Conservation (phyloP, 2,329 filamentous ascomycete species). For the Huntiella decipiens region DNA sequence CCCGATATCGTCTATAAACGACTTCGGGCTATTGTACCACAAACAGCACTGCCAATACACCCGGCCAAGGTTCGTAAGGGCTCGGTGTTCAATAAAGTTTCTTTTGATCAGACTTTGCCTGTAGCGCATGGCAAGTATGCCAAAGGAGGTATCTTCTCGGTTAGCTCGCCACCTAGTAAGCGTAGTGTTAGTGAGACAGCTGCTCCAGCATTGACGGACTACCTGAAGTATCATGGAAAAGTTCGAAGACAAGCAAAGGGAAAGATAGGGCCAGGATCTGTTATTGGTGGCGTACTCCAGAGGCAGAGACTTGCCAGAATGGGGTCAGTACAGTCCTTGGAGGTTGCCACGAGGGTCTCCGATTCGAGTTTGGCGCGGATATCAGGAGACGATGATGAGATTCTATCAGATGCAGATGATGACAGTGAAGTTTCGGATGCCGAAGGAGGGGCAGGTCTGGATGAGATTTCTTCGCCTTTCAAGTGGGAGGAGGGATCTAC, state of each 20-base stretch:
- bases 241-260: constrained; percentile 14
- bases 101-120: constrained; percentile 33
- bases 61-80: constrained; percentile 18
- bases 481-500: constrained; percentile 38
- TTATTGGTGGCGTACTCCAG: no score
- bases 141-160: constrained; percentile 35
- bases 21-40: constrained; percentile 28
- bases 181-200: constrained; percentile 18
- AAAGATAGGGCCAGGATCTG: no score
- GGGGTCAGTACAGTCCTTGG: no score
- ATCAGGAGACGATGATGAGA: constrained; percentile 12
- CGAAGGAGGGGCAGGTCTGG: constrained; percentile 30
- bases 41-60: constrained; percentile 13
- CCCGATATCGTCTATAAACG: constrained; percentile 40
- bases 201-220: constrained; percentile 27
- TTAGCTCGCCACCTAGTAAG: constrained; percentile 18
- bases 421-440: constrained; percentile 37
- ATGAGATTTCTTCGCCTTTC: constrained; percentile 26
- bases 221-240: constrained; percentile 29
- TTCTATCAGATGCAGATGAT: constrained; percentile 27
- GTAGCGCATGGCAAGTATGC: constrained; percentile 40
- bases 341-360: no score
- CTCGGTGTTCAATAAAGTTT: constrained; percentile 34
- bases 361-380: no score
- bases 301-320: no score